Percentiles rank a stretch among this genome's conserved stretches.
These are phyloP conservation scores for Ophiostoma tasmaniense DNA, from an alignment of 2,329 filamentous ascomycete species.

Conservation along the genomic window DNA sequence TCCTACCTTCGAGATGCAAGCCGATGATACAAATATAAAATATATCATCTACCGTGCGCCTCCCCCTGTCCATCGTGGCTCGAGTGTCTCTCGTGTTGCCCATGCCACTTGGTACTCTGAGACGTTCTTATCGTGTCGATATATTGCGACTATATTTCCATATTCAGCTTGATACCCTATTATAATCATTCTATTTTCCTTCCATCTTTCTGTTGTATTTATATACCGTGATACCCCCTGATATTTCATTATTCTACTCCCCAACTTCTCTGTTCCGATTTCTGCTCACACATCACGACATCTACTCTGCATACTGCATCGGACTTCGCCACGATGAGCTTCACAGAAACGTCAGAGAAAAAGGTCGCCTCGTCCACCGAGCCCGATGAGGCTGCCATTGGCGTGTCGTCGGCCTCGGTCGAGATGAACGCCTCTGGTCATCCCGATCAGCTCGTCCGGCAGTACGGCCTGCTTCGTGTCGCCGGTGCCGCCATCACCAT, in stretches of 20 bases:
- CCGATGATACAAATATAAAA: background rate
- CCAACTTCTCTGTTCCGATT: background rate
- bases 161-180: background rate
- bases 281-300: background rate
- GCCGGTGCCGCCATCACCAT: conserved; percentile 53
- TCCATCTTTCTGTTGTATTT: background rate
- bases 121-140: background rate
- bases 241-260: background rate
- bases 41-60: background rate
- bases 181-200: background rate
- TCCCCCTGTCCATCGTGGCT: background rate
- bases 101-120: background rate
- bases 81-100: background rate
- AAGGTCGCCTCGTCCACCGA: background rate
- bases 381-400: conserved; percentile 11
- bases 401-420: background rate
- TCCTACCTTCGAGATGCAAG: background rate
- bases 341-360: background rate
- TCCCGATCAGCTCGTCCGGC: conserved; percentile 52
- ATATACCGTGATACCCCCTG: background rate
- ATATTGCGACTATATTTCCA: background rate
- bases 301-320: background rate
- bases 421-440: conserved; percentile 55
- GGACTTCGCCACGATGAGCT: conserved; percentile 1
- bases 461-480: conserved; percentile 52